Base-by-base conservation (phyloP, 2,329 filamentous ascomycete genomes). In the Pseudocercospora eumusae region DNA sequence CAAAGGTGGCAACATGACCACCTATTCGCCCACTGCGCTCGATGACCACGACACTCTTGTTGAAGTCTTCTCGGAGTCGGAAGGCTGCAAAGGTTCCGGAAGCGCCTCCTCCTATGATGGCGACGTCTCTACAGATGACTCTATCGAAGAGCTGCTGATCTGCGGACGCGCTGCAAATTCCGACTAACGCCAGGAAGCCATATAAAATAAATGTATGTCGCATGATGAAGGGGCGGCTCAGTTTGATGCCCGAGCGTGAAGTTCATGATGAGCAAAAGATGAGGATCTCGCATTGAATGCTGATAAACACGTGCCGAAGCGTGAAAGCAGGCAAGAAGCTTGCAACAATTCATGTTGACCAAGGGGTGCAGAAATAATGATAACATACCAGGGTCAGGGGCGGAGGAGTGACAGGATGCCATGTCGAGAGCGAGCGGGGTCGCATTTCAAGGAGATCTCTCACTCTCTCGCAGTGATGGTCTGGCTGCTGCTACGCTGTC, bases 51-150 rank as follows among this genome's bases (percentile, higher is more conserved):
- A 67, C 45, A 42, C 56, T 67, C 15, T 44, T 55, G 31, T 64
- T 60, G 36, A 50, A 62, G 21, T 65, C 63, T 40, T 64, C 59
- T 9, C 42, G 40, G n/a, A 67, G 56, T 4, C 65, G 63, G 4
- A 67, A 55, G 47, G 57, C 65, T 11, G 63, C 65, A 52, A 63
- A 67, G 11, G 61, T 67, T 25, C 65, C 65, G 23, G 60, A 53
- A 15, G 63, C 63, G 8, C 65, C 65, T 10, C 50, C 63, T 40
- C 65, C 65, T n/a, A 67, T 31, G n/a, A 67, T 64, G 10, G 55
- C 61, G 23, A 67, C 44, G 44, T 67, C 60, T 33, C 23, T 40
- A 11, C 44, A 31, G n/a, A 60, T 56, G 20, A 11, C 21, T 7
- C 18, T n/a, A 9, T 25, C 44, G 8, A 40, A n/a, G 36, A 23